A percentile compares a stretch with the other conserved stretches of the same genome.
Conservation (phyloP, 2,329 filamentous ascomycete species). For the Pseudopithomyces chartarum region DNA sequence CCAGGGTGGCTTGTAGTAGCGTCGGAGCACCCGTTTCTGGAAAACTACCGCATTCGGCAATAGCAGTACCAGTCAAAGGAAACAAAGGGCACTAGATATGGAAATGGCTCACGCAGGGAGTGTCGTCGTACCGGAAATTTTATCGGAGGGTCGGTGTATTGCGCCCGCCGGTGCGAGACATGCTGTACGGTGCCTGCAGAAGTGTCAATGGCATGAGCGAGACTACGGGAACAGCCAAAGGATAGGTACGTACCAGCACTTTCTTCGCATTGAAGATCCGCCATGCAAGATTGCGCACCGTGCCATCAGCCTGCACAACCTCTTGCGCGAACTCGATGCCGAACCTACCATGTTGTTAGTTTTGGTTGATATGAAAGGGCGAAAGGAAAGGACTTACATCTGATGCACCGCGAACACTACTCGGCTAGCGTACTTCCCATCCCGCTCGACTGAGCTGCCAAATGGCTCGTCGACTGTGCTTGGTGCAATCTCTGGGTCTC, state of each 20-base stretch:
- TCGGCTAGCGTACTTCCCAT: conserved; percentile 85
- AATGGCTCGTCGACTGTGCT: conserved; percentile 79
- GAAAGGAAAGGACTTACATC: conserved; percentile 66
- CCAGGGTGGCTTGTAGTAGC: background rate
- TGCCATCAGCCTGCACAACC: conserved; percentile 90
- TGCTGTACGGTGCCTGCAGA: conserved; percentile 1
- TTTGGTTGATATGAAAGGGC: background rate
- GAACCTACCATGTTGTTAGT: conserved; percentile 57
- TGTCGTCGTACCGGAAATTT: background rate
- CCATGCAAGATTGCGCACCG: conserved; percentile 89
- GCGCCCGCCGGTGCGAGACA: conserved; percentile 1
- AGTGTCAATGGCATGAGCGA: background rate
- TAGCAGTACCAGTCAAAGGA: background rate
- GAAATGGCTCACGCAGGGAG: background rate
- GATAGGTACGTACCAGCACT: conserved; percentile 75
- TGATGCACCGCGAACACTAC: conserved; percentile 94
- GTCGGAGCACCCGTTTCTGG: background rate
- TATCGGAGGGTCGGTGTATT: conserved; percentile 3
- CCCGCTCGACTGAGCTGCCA: conserved; percentile 81
- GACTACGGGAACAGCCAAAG: background rate
- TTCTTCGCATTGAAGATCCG: conserved; percentile 94
- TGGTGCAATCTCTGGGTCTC: conserved; percentile 88
- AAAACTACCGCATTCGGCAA: background rate
- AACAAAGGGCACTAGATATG: background rate
- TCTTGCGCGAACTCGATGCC: conserved; percentile 93